phyloP scores from a whole-genome alignment of 2,329 filamentous ascomycete species.

The Elsinoe ampelina region DNA sequence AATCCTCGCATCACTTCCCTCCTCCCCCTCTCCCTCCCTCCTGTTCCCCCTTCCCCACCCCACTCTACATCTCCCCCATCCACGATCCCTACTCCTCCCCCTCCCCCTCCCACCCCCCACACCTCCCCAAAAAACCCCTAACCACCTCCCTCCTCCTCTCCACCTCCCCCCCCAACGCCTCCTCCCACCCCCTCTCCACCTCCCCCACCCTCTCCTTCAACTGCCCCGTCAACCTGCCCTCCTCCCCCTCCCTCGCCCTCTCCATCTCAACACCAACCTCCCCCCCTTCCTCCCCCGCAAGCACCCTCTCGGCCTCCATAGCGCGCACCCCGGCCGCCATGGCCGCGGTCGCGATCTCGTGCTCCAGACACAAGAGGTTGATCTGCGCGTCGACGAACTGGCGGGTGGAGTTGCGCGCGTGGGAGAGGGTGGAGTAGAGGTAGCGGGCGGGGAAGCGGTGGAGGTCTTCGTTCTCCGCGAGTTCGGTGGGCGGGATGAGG shows the following conservation, averaged over 20 bases:
- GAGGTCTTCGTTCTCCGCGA: slow-evolving; percentile 78
- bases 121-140: slow-evolving; percentile 60
- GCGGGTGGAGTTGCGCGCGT: slow-evolving; percentile 86
- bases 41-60: neutral
- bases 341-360: slow-evolving; percentile 77
- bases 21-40: too few relatives aligned
- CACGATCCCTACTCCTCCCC: slow-evolving; percentile 28
- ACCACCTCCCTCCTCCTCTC: slow-evolving; percentile 65
- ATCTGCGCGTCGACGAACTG: slow-evolving; percentile 95
- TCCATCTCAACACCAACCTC: slow-evolving; percentile 42
- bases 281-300: slow-evolving; percentile 31
- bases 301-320: slow-evolving; percentile 53
- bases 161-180: slow-evolving; percentile 72
- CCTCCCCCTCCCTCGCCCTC: slow-evolving; percentile 57
- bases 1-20: too few relatives aligned
- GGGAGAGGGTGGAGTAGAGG: slow-evolving; percentile 71
- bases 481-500: slow-evolving; percentile 69
- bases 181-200: slow-evolving; percentile 84
- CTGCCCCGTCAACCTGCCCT: slow-evolving; percentile 65
- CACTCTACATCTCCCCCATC: slow-evolving; percentile 13
- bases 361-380: slow-evolving; percentile 79
- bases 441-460: slow-evolving; percentile 78
- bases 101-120: slow-evolving; percentile 79
- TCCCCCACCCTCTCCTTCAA: slow-evolving; percentile 87
- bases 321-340: slow-evolving; percentile 59